Evolutionary conservation across 495 filamentous ascomycete genomes (phyloP), one percentile per base, ranked within the genome.

Genomic region (Penicillium turbatum): DNA sequence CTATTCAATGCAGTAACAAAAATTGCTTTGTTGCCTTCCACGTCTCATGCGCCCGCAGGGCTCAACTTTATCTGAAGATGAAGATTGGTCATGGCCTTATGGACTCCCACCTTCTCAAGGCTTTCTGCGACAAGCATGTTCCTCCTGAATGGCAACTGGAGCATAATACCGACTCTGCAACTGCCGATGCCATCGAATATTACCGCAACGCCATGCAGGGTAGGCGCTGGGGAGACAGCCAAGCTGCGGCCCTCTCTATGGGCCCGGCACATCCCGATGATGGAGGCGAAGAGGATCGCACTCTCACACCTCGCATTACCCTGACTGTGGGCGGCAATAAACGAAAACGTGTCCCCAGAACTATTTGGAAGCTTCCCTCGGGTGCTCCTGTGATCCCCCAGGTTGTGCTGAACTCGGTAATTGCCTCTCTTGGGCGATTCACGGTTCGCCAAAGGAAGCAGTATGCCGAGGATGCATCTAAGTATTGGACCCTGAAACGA

Each of bases 1-100:
- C 92, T 57, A 95, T 99, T 51, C 93, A 99, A 71, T 99, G 93
- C 72, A 90, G 91, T 50, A 97, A 97, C 72, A 97, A 96, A 67
- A 87, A 85, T 53, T 99, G 93, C 69, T 99, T 92, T 63, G 83
- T 90, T 62, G 93, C 93, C n/a, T 99, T 97, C 71, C 93, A 99
- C 69, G 93, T 97, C 27, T 97, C 92, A 5, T 99, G 93, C 65
- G 93, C 92, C 10, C 83, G 95, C 35, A 79, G 89, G 55, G 88
- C 91, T 34, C 84, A 87, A 55, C 83, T 99, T 0, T 96, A 88
- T 66, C 75, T 99, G 52, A 95, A 92, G 75, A 97, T 97, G 92
- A 97, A 97, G 70, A 89, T 90, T 42, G 86, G 81, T 41, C 88
- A 93, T 54, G 89, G 89, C n/a, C 84, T 87, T 15, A 81, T 93